Percentiles rank a stretch among this genome's conserved stretches.
Conservation (phyloP, 352 stramenopile species). For the Globisporangium ultimum region DNA sequence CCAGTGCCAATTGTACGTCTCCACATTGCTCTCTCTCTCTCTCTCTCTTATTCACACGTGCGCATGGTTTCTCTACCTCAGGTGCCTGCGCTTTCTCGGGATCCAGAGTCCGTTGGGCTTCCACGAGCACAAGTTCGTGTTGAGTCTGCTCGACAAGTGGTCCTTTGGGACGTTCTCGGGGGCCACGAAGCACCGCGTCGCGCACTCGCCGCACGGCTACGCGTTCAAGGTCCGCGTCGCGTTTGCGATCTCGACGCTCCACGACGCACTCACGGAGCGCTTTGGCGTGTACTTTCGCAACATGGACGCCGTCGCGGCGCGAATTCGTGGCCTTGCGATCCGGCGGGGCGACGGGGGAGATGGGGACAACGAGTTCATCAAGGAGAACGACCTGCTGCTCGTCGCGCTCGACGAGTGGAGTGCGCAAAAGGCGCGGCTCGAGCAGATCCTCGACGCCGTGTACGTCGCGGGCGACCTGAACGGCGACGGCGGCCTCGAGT, state of each 20-base stretch:
- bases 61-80: constrained; percentile 8
- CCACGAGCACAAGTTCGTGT: constrained; percentile 74
- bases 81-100: constrained; percentile 65
- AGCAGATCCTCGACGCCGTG: constrained; percentile 69
- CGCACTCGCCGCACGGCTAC: constrained; percentile 35
- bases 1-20: constrained; percentile 56
- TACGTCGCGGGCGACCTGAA: constrained; percentile 69
- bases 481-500: constrained; percentile 63
- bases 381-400: constrained; percentile 53
- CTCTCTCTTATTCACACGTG: background rate
- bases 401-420: constrained; percentile 64
- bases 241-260: constrained; percentile 43
- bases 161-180: constrained; percentile 54
- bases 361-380: constrained; percentile 57
- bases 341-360: background rate
- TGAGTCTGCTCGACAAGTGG: constrained; percentile 61
- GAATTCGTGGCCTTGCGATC: constrained; percentile 35
- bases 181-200: constrained; percentile 48
- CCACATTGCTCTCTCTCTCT: background rate
- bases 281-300: constrained; percentile 66
- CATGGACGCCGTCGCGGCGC: constrained; percentile 37
- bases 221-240: constrained; percentile 55
- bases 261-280: constrained; percentile 51
- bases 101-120: constrained; percentile 63
- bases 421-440: constrained; percentile 41